Percentiles rank a stretch among this genome's conserved stretches.
Conservation (phyloP, 1,284 basidiomycete genomes). For the Entoloma clypeatum region DNA sequence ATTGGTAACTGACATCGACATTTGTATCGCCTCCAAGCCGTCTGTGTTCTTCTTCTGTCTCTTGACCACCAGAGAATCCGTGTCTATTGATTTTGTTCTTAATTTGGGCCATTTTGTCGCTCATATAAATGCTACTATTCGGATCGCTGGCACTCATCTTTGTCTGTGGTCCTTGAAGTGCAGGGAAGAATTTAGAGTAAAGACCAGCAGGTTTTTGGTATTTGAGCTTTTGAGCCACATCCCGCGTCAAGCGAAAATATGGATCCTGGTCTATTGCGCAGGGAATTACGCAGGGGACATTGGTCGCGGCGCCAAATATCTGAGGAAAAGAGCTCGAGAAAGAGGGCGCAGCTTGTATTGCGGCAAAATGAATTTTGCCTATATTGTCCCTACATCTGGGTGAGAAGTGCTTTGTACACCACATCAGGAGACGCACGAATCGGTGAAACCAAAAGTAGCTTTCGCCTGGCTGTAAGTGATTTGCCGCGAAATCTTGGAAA, state of each 20-base stretch:
- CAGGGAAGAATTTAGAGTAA: conserved; percentile 98
- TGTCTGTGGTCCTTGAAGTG: conserved; percentile 94
- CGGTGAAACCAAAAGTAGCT: conserved; percentile 94
- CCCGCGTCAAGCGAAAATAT: conserved; percentile 97
- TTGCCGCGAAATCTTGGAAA: conserved; percentile 88
- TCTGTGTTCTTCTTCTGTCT: conserved; percentile 93
- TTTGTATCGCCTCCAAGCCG: conserved; percentile 89
- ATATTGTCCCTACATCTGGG: conserved; percentile 79
- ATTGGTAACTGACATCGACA: conserved; percentile 96
- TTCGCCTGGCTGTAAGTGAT: conserved; percentile 94
- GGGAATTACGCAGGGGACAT: conserved; percentile 93
- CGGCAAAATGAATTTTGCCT: conserved; percentile 96
- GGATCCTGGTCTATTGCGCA: conserved; percentile 98
- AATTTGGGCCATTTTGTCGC: conserved; percentile 88
- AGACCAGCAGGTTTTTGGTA: conserved; percentile 94
- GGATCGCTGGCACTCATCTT: conserved; percentile 98
- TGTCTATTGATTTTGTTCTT: conserved; percentile 98
- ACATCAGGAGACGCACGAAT: conserved; percentile 63
- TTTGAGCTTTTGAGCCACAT: conserved; percentile 90
- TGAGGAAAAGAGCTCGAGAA: conserved; percentile 99
- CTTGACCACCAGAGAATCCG: conserved; percentile 86
- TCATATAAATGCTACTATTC: conserved; percentile 94
- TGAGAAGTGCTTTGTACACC: neutral
- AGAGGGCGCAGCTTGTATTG: conserved; percentile 95
- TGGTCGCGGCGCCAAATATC: conserved; percentile 84